Evolutionary conservation across 768 basidiomycete species (phyloP), one percentile per base, ranked within the genome.

Genomic region (Phanerodontia chrysosporium): DNA sequence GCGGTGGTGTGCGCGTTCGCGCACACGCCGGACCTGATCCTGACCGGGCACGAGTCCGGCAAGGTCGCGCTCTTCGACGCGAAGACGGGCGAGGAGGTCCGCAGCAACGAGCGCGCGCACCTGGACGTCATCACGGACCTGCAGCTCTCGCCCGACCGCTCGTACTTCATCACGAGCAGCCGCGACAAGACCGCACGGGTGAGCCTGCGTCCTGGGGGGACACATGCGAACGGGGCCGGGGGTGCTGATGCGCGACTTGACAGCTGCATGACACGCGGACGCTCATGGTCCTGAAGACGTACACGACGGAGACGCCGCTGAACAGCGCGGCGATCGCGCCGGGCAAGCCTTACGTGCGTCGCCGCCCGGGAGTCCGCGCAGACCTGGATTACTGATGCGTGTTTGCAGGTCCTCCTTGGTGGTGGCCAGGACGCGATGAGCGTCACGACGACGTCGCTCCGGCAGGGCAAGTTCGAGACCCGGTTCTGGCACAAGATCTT

Each of bases 341-440:
- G 7, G 80, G 81, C 58, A 83, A 86, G 65, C 96, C 95, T 51
- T 98, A 95, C 68, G 92, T 91, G 58, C 63, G 84, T 72, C 2
- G 12, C 21, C 18, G 7, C 14, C 32, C 14, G 56, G 25, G 28
- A 58, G 12, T 0, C 5, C 30, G 21, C n/a, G 13, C 28, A 48
- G n/a, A n/a, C n/a, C n/a, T n/a, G n/a, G n/a, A n/a, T n/a, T n/a
- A n/a, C n/a, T n/a, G n/a, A n/a, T n/a, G n/a, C n/a, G n/a, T n/a
- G n/a, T n/a, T n/a, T 21, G 21, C 44, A 94, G 91, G 81, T 95
- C 45, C 82, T 98, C 30, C 79, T 97, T 24, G 97, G 97, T 45
- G 96, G 97, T 72, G 97, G 97, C 45, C 97, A 98, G 74, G 96
- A 97, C 70, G 97, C 97, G 3, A 96, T 94, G 93, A 86, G 78